These are phyloP conservation scores for Anisogramma anomala DNA, from an alignment of 2,329 filamentous ascomycete species.

Conservation along the genomic window DNA sequence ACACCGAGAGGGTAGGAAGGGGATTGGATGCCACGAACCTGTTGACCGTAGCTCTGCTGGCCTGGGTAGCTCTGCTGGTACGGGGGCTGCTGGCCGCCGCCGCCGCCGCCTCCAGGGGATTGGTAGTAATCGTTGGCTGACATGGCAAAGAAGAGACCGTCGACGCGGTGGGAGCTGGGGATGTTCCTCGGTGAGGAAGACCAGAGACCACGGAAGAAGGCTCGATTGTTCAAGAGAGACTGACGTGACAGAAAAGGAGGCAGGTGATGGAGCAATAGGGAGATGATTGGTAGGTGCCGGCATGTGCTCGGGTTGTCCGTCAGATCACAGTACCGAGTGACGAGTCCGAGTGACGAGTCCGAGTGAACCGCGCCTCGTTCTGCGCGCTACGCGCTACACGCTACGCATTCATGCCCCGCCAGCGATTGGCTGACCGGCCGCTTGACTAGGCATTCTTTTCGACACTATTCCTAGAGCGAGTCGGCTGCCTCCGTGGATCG, in stretches of 20 bases:
- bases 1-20: neutral
- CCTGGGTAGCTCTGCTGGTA: constrained; percentile 15
- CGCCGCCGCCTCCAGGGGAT: constrained; percentile 4
- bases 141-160: constrained; percentile 9
- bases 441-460: too few species aligned
- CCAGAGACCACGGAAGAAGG: neutral
- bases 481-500: too few species aligned
- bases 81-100: constrained; percentile 9
- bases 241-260: neutral
- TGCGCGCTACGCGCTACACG: too few species aligned
- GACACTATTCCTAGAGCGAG: too few species aligned
- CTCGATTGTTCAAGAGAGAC: neutral
- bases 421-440: neutral
- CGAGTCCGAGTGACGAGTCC: too few species aligned
- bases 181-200: neutral
- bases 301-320: neutral
- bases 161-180: neutral
- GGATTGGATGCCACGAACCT: constrained; percentile 14
- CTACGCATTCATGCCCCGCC: neutral
- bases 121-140: constrained; percentile 18
- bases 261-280: neutral
- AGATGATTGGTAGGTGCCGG: too few species aligned
- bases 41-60: constrained; percentile 17
- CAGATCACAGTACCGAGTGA: too few species aligned
- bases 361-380: neutral